Evolutionary conservation across 2,329 filamentous ascomycete species (phyloP), one percentile per base, ranked within the genome.

Genomic region (Pseudopithomyces chartarum): DNA sequence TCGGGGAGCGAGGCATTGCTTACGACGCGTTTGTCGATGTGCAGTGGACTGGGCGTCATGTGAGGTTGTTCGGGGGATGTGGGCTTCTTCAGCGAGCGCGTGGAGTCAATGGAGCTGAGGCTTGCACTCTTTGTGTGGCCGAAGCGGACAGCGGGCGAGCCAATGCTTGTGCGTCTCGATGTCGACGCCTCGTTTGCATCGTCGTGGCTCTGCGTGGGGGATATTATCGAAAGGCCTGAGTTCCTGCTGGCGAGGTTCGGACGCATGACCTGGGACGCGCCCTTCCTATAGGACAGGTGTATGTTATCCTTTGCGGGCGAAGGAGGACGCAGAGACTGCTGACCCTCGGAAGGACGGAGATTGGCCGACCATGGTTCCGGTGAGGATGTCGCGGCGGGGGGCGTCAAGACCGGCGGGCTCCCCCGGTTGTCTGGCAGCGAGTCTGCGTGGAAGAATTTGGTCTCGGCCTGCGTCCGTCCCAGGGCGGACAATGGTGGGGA

Each of bases 381-480:
- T 8, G 67, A 65, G 36, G 66, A 51, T 17, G 69, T 62, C 23
- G 66, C 52, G 8, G 67, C 58, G 15, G 71, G 68, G 40, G 73
- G 73, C 11, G 68, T 73, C n/a, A 67, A 61, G n/a, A 69, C 63
- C n/a, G 74, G 67, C 39, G 69, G 62, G 29, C 56, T 66, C 20
- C 43, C 52, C 71, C 76, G 44, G 74, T 78, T 8, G 82, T 84
- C 43, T 42, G 66, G 66, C 45, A 70, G 64, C 6, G 68, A 73
- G 73, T 91, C 90, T 57, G 88, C 90, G 71, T 92, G 90, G 73
- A 92, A 87, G 79, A 93, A 92, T 70, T 90, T 91, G 75, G 66
- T 71, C 29, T 73, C 70, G 6, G 67, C 51, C 17, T 65, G 66
- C 1, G 63, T 49, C 55, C 66, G 69, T 20, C 66, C 65, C 5